Conservation (phyloP, 2,329 filamentous ascomycete genomes). For the Ambrosiella xylebori region DNA sequence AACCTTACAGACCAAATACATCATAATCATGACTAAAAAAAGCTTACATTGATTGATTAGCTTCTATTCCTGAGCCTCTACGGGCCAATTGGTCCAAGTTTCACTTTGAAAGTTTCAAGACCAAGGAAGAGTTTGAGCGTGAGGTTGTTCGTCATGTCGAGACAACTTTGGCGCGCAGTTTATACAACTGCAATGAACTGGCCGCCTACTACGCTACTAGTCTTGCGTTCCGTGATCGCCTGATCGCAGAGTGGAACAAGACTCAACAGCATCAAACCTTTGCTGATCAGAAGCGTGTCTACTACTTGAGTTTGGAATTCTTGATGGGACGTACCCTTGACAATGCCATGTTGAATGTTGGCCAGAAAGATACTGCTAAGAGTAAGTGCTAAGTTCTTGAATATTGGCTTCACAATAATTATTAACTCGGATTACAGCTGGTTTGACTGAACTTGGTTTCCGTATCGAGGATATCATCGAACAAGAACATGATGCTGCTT, state of each 20-base stretch:
- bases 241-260: conserved; percentile 94
- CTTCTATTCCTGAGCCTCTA: conserved; percentile 73
- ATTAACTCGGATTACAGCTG: conserved; percentile 35
- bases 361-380: conserved; percentile 67
- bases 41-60: conserved; percentile 21
- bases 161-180: conserved; percentile 82
- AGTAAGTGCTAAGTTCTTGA: conserved; percentile 31
- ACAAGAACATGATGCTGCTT: conserved; percentile 88
- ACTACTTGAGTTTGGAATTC: conserved; percentile 95
- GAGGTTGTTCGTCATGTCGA: conserved; percentile 90
- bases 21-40: neutral
- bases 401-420: conserved; percentile 19
- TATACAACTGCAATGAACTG: conserved; percentile 95
- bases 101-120: conserved; percentile 50
- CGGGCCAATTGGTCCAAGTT: conserved; percentile 59
- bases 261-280: conserved; percentile 94
- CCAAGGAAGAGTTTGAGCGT: conserved; percentile 67
- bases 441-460: conserved; percentile 79
- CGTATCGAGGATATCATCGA: conserved; percentile 88
- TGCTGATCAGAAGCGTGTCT: conserved; percentile 78
- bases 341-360: conserved; percentile 96
- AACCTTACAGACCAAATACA: neutral
- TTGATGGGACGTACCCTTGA: conserved; percentile 92
- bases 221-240: conserved; percentile 77
- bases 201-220: conserved; percentile 85